Evolutionary conservation across 164 flowering plant species (phyloP), one percentile per base, ranked within the genome.

Genomic region (Umbilicus rupestris): DNA sequence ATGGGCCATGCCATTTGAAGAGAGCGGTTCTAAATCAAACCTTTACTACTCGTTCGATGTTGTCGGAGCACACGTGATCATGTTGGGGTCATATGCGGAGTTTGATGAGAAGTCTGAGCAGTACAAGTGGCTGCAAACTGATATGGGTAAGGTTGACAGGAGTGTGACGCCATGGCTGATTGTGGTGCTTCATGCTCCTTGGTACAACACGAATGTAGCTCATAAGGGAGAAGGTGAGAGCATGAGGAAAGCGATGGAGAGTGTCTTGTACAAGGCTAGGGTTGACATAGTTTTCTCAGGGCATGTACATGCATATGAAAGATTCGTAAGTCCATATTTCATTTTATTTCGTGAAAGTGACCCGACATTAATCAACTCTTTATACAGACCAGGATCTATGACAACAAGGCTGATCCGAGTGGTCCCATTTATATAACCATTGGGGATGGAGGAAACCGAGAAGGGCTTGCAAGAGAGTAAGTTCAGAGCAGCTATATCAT

Each of bases 241-340:
- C 66, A 94, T 94, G 96, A 87, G 87, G 59, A 65, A 71, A 55
- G 80, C 91, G 8, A 82, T 94, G 91, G 97, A 94, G 67, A 74
- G 66, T 4, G 45, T 93, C 78, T 50, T 93, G 63, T 89, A 82
- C 46, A 66, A 73, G 4, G 92, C 97, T 0, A 68, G 85, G 26
- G 89, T 85, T 2, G 98, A 93, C 67, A 68, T 84, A 10, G 91
- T 90, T 24, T 90, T 87, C 67, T 82, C 96, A 0, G 97, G 98
- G 0, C 98, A 93, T 78, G 98, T 93, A 66, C 98, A 93, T 75
- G 89, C 98, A 0, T 93, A 93, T 44, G 98, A 93, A 68, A 84
- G 96, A 22, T 89, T 89, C 67, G 98, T 88, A 76, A 87, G 98
- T 80, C 24, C 9, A 20, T 5, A 1, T 37, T 39, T 30, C 9